A percentile compares a stretch with the other conserved stretches of the same genome.
phyloP scores from a whole-genome alignment of 2,329 filamentous ascomycete species.

The Aspergillus terreus region DNA sequence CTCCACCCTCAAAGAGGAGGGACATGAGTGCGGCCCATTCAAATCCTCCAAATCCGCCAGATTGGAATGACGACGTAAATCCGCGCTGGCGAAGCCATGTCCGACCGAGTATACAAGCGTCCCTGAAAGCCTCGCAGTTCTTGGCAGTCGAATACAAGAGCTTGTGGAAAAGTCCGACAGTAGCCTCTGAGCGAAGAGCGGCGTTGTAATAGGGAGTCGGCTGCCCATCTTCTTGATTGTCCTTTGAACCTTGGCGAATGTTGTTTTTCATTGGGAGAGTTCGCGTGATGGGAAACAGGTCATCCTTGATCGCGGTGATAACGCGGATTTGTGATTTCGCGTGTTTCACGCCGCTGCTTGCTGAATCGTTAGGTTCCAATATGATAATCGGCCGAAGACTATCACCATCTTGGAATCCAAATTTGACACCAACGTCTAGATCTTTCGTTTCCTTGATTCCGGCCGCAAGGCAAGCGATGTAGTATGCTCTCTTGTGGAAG shows the following conservation, averaged over 20 bases:
- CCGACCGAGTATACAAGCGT: conserved; percentile 80
- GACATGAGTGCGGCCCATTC: conserved; percentile 84
- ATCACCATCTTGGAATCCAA: conserved; percentile 68
- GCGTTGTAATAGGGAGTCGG: conserved; percentile 87
- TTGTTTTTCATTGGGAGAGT: conserved; percentile 67
- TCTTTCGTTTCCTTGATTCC: conserved; percentile 59
- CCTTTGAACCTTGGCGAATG: conserved; percentile 56
- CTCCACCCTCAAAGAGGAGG: conserved; percentile 73
- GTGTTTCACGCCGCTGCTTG: conserved; percentile 32
- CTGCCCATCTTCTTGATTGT: conserved; percentile 34
- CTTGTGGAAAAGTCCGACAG: conserved; percentile 70
- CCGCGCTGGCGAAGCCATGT: conserved; percentile 88
- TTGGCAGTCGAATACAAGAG: conserved; percentile 67
- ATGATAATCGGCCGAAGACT: conserved; percentile 67
- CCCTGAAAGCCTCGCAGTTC: conserved; percentile 68
- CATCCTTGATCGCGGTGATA: conserved; percentile 67
- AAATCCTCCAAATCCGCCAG: conserved; percentile 87
- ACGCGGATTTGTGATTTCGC: conserved; percentile 65
- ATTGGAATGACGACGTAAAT: conserved; percentile 64
- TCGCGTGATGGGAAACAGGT: conserved; percentile 68
- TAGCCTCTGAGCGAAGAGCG: conserved; percentile 72
- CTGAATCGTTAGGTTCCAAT: conserved; percentile 32
- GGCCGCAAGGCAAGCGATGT: conserved; percentile 75
- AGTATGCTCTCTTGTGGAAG: conserved; percentile 92
- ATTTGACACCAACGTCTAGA: conserved; percentile 56